A percentile compares a stretch with the other conserved stretches of the same genome.
These are phyloP conservation scores for Syzygium malaccense DNA, from an alignment of 441 rosid species.

Conservation along the genomic window DNA sequence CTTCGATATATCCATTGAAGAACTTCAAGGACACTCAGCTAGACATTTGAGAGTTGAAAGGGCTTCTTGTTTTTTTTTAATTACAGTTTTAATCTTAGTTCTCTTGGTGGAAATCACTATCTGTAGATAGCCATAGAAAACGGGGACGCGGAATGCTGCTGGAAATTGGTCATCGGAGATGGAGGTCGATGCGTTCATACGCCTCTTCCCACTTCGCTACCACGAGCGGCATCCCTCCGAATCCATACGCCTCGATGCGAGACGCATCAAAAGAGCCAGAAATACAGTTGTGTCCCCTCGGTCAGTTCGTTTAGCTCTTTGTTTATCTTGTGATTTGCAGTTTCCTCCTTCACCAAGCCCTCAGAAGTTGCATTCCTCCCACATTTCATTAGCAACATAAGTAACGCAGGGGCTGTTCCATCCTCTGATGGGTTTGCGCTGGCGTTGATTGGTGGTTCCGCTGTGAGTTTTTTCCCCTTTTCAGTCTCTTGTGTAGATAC, in stretches of 20 bases:
- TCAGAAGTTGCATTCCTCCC: background rate
- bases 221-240: conserved; percentile 69
- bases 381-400: background rate
- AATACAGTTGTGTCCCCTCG: conserved; percentile 74
- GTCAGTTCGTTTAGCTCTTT: conserved; percentile 21
- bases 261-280: conserved; percentile 69
- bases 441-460: conserved; percentile 78
- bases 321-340: background rate
- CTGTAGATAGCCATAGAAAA: conserved; percentile 11
- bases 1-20: too few species aligned
- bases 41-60: background rate
- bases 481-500: background rate
- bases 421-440: conserved; percentile 91
- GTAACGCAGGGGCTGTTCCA: conserved; percentile 63
- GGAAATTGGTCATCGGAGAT: conserved; percentile 75
- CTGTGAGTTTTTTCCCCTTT: conserved; percentile 32
- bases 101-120: background rate
- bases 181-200: conserved; percentile 81
- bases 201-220: conserved; percentile 78
- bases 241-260: conserved; percentile 79
- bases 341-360: background rate
- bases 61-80: background rate
- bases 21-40: too few species aligned
- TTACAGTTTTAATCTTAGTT: background rate
- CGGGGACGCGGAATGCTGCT: conserved; percentile 44